phyloP scores from a whole-genome alignment of 768 basidiomycete genomes.

The Macrocybe gigantea region DNA sequence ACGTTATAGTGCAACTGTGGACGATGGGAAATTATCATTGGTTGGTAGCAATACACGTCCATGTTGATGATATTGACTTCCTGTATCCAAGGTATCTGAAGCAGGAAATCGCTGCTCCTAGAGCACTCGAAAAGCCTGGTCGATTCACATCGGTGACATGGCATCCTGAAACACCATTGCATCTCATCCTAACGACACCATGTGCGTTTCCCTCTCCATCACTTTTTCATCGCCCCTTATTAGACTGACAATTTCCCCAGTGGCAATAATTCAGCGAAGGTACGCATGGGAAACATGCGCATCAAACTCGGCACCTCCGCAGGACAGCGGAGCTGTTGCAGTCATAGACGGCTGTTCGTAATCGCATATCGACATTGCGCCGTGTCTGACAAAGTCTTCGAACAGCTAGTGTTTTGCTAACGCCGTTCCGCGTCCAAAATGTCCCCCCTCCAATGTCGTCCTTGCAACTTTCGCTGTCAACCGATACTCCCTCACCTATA shows the following conservation, averaged over 20 bases:
- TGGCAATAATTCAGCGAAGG: conserved; percentile 48
- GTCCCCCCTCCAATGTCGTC: conserved; percentile 98
- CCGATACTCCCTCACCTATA: conserved; percentile 11
- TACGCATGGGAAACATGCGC: conserved; percentile 78
- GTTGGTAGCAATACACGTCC: conserved; percentile 27
- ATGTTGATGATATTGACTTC: background rate
- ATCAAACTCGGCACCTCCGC: conserved; percentile 53
- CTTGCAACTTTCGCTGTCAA: conserved; percentile 31
- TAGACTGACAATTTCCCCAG: conserved; percentile 21
- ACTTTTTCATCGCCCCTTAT: background rate
- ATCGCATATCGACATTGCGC: background rate
- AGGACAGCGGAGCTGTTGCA: conserved; percentile 80
- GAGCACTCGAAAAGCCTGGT: conserved; percentile 20
- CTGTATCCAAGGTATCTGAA: conserved; percentile 73
- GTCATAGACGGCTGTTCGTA: conserved; percentile 84
- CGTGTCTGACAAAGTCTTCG: background rate
- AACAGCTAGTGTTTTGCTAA: conserved; percentile 71
- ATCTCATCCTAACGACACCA: conserved; percentile 59
- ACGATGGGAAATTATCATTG: conserved; percentile 94
- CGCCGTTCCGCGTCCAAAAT: conserved; percentile 91
- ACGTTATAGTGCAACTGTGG: conserved; percentile 82
- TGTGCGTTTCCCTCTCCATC: conserved; percentile 35
- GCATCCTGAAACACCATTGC: conserved; percentile 79
- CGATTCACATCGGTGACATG: conserved; percentile 74
- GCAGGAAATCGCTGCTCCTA: conserved; percentile 66